Evolutionary conservation across 1,139 yeast species (phyloP).

Genomic region (Yamadazyma trypodendri): DNA sequence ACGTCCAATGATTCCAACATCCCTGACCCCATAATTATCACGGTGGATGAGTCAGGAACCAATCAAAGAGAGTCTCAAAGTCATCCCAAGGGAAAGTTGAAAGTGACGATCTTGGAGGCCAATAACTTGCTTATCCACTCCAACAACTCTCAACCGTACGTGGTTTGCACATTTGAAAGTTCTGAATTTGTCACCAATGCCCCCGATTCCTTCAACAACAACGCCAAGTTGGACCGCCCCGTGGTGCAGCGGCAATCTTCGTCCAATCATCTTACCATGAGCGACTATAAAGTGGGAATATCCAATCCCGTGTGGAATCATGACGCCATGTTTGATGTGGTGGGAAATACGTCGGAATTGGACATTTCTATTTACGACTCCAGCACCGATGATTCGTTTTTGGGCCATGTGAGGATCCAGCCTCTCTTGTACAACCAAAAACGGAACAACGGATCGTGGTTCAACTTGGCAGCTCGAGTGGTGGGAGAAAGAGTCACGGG

Average conservation of each 20-base stretch:
- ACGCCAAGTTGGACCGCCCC: constrained; percentile 29
- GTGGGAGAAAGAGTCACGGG: constrained; percentile 79
- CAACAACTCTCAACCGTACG: constrained; percentile 67
- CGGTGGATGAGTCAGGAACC: constrained; percentile 49
- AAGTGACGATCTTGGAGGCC: constrained; percentile 80
- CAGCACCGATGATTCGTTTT: constrained; percentile 72
- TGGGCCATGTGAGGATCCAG: constrained; percentile 77
- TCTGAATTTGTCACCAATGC: constrained; percentile 87
- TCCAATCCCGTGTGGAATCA: constrained; percentile 86
- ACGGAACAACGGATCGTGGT: constrained; percentile 58
- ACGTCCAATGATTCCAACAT: constrained; percentile 5
- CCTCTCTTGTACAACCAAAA: constrained; percentile 50
- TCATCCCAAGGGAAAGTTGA: constrained; percentile 73
- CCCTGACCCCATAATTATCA: constrained; percentile 36
- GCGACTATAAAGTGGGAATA: constrained; percentile 18
- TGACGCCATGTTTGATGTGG: constrained; percentile 88
- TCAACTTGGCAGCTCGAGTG: constrained; percentile 67
- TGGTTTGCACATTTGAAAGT: constrained; percentile 89
- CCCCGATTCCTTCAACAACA: constrained; percentile 59
- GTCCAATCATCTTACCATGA: constrained; percentile 53
- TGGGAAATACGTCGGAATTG: constrained; percentile 76
- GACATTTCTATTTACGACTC: constrained; percentile 89
- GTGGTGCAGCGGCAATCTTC: constrained; percentile 66
- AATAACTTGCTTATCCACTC: constrained; percentile 57
- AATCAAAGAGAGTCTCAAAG: constrained; percentile 26